These are phyloP conservation scores for Ogataea philodendri DNA, from an alignment of 805 yeast genomes.

Conservation along the genomic window DNA sequence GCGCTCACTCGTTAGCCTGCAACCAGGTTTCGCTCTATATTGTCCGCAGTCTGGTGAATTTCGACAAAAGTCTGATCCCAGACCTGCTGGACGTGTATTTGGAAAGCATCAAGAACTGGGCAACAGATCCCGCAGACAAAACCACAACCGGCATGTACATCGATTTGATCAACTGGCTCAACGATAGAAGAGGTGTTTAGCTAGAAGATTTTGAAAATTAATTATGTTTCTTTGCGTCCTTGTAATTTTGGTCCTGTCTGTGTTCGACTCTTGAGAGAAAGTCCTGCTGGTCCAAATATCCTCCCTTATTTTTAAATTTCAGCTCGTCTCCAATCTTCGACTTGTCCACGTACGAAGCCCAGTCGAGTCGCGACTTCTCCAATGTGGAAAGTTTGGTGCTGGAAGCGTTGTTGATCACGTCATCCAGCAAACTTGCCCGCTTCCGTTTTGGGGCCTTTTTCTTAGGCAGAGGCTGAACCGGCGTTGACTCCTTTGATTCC, in stretches of 20 bases:
- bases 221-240: constrained; percentile 34
- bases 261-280: constrained; percentile 75
- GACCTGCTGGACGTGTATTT: constrained; percentile 56
- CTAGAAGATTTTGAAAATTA: constrained; percentile 2
- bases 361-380: constrained; percentile 89
- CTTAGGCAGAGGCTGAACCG: constrained; percentile 5
- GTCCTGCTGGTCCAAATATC: constrained; percentile 88
- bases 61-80: constrained; percentile 39
- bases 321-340: constrained; percentile 83
- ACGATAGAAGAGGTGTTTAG: constrained; percentile 40
- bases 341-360: constrained; percentile 92
- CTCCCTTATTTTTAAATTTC: constrained; percentile 77
- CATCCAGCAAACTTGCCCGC: constrained; percentile 73
- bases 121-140: constrained; percentile 43
- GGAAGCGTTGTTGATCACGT: constrained; percentile 65
- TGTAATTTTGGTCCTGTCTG: constrained; percentile 50
- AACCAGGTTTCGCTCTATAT: constrained; percentile 65
- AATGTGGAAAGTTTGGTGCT: constrained; percentile 83
- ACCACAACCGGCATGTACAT: constrained; percentile 58
- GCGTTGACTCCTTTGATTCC: constrained; percentile 6
- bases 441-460: constrained; percentile 49
- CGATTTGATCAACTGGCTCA: constrained; percentile 80
- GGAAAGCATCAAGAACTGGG: constrained; percentile 60
- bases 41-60: constrained; percentile 50
- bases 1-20: constrained; percentile 54